These are phyloP conservation scores for Sarocladium kiliense DNA, from an alignment of 2,329 filamentous ascomycete species.

Conservation along the genomic window DNA sequence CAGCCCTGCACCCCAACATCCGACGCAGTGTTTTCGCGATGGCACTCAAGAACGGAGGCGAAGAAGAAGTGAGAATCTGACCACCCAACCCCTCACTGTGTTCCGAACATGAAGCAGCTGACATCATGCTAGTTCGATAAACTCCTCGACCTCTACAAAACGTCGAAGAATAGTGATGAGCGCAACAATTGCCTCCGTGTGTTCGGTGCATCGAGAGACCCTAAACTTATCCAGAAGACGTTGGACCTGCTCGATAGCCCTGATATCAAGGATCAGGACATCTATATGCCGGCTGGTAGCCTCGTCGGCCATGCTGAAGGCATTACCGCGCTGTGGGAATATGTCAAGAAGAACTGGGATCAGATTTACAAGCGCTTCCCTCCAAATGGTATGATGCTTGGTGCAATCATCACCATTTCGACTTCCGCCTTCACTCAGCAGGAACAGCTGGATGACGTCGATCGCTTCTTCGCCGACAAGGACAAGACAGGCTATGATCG, in stretches of 20 bases:
- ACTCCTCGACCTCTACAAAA: conserved; percentile 69
- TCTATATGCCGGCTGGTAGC: conserved; percentile 81
- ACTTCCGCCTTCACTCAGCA: conserved; percentile 74
- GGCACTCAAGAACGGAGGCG: conserved; percentile 75
- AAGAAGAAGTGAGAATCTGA: conserved; percentile 61
- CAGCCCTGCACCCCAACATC: conserved; percentile 87
- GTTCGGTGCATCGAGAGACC: conserved; percentile 72
- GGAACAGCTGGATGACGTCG: conserved; percentile 69
- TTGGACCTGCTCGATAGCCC: conserved; percentile 69
- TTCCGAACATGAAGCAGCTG: too few species aligned
- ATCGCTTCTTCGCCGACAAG: conserved; percentile 75
- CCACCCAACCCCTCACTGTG: too few species aligned
- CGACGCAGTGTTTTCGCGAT: conserved; percentile 83
- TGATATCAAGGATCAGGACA: conserved; percentile 89
- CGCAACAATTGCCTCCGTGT: conserved; percentile 85
- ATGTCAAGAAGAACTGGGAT: conserved; percentile 89
- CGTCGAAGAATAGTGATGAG: conserved; percentile 68
- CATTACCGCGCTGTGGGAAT: conserved; percentile 73
- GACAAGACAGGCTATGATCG: conserved; percentile 84
- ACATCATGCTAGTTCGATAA: conserved; percentile 58
- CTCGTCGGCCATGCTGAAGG: conserved; percentile 73
- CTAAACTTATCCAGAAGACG: conserved; percentile 76
- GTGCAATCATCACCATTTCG: conserved; percentile 75
- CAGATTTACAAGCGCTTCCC: conserved; percentile 74
- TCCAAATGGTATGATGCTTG: conserved; percentile 77